A percentile compares a stretch with the other conserved stretches of the same genome.
phyloP scores from a whole-genome alignment of 2,329 filamentous ascomycete genomes.

The Paramyrothecium sp. region DNA sequence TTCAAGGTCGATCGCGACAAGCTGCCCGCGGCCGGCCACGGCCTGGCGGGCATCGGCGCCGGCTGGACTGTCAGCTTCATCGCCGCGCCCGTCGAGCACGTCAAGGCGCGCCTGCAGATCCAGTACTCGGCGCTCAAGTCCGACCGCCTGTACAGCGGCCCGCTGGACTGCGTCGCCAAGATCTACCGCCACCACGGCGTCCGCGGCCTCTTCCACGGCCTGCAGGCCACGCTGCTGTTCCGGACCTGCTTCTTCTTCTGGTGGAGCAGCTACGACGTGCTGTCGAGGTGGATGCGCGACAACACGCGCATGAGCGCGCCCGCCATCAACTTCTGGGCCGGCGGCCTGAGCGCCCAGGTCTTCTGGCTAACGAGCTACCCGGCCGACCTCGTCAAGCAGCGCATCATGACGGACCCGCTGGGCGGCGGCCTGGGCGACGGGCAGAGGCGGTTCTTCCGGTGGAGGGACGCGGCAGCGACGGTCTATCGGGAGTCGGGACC shows the following conservation, averaged over 20 bases:
- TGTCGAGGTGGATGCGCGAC: constrained; percentile 66
- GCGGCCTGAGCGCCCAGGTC: constrained; percentile 85
- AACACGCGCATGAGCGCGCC: constrained; percentile 72
- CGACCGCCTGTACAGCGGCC: constrained; percentile 78
- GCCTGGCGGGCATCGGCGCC: constrained; percentile 81
- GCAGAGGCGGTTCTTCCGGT: constrained; percentile 65
- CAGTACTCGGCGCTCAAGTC: constrained; percentile 83
- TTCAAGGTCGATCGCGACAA: constrained; percentile 56
- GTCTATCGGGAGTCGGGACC: constrained; percentile 76
- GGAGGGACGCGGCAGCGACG: constrained; percentile 75
- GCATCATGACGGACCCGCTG: constrained; percentile 93
- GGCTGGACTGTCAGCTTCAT: constrained; percentile 90
- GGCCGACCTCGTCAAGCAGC: constrained; percentile 90
- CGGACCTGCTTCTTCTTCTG: constrained; percentile 95
- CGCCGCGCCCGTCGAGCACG: constrained; percentile 89
- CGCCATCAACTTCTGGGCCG: constrained; percentile 94
- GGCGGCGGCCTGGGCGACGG: constrained; percentile 69
- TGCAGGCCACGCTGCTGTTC: constrained; percentile 83
- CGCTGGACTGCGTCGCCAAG: constrained; percentile 78
- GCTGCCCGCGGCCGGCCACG: constrained; percentile 78
- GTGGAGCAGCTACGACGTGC: constrained; percentile 93
- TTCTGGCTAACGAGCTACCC: constrained; percentile 96
- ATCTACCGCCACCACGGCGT: constrained; percentile 72
- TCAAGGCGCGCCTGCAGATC: constrained; percentile 91
- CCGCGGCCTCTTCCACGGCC: constrained; percentile 78